A percentile compares a stretch with the other conserved stretches of the same genome.
Evolutionary conservation across 1,284 basidiomycete genomes (phyloP).

Genomic region (Sutorius eximius): DNA sequence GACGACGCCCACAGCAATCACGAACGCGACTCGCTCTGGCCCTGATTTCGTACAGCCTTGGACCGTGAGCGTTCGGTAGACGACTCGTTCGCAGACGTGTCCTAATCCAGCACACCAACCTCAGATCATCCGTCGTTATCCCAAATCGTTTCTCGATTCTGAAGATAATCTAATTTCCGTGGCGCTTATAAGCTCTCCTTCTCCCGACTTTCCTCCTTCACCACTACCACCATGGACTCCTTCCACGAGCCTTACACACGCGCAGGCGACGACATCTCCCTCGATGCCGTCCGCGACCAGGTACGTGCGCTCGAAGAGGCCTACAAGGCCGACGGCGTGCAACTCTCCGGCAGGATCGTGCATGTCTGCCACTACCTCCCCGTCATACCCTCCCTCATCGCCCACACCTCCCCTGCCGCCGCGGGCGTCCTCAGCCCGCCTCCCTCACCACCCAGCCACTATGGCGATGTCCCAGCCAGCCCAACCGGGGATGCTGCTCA

Average conservation of each 20-base stretch:
- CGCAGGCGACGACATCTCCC: conserved; percentile 40
- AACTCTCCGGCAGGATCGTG: conserved; percentile 81
- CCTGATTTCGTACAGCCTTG: background rate
- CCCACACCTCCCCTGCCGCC: conserved; percentile 44
- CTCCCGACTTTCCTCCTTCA: background rate
- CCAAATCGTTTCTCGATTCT: conserved; percentile 29
- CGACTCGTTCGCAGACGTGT: conserved; percentile 9
- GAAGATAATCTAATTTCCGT: conserved; percentile 29
- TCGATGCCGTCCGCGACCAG: conserved; percentile 58
- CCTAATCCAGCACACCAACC: conserved; percentile 28
- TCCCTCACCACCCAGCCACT: conserved; percentile 57
- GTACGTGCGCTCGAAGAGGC: conserved; percentile 67
- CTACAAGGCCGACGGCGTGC: conserved; percentile 65
- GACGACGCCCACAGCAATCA: background rate
- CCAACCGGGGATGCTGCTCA: conserved; percentile 19
- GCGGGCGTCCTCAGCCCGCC: conserved; percentile 66
- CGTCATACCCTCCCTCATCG: conserved; percentile 57
- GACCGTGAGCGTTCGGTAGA: background rate
- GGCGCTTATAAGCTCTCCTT: conserved; percentile 20
- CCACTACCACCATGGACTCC: conserved; percentile 42
- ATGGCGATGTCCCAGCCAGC: conserved; percentile 44
- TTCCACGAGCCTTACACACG: conserved; percentile 46
- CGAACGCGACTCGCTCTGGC: too few species aligned
- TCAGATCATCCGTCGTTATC: conserved; percentile 22
- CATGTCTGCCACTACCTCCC: conserved; percentile 87